Evolutionary conservation across 73 alveolate species (phyloP).

Genomic region (Paramecium biaurelia): DNA sequence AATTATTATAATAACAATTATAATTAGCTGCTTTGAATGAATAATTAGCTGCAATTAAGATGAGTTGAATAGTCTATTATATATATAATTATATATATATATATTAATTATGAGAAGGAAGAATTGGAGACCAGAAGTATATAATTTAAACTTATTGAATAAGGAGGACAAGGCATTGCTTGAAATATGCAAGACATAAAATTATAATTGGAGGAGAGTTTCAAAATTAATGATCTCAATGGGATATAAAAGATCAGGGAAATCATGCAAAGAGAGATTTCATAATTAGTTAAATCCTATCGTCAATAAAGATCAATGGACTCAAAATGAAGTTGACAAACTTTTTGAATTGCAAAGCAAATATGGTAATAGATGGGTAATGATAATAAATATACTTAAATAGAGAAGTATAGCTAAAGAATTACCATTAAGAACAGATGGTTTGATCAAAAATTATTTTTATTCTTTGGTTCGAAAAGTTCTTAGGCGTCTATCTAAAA

Average conservation of each 20-base stretch:
- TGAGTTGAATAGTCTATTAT: background rate
- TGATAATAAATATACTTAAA: background rate
- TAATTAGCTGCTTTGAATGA: slow-evolving; percentile 28
- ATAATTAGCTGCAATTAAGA: background rate
- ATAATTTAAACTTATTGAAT: background rate
- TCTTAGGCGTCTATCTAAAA: slow-evolving; percentile 67
- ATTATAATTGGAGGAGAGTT: background rate
- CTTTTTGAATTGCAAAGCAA: background rate
- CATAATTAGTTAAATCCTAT: slow-evolving; percentile 5
- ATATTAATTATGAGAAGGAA: background rate
- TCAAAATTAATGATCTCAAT: background rate
- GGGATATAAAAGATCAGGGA: background rate
- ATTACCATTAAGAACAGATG: slow-evolving; percentile 91
- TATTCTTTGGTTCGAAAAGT: slow-evolving; percentile 85
- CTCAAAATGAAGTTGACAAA: background rate
- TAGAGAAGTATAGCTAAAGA: slow-evolving; percentile 72
- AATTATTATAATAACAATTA: background rate
- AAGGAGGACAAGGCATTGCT: background rate
- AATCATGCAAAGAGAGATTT: slow-evolving; percentile 31
- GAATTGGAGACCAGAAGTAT: slow-evolving; percentile 35
- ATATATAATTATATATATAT: background rate
- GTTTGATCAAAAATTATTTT: slow-evolving; percentile 86
- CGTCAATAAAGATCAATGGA: background rate
- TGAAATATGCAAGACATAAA: background rate
- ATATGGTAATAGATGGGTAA: slow-evolving; percentile 29